phyloP scores from a whole-genome alignment of 805 yeast genomes.

The Starmerella roubikii region DNA sequence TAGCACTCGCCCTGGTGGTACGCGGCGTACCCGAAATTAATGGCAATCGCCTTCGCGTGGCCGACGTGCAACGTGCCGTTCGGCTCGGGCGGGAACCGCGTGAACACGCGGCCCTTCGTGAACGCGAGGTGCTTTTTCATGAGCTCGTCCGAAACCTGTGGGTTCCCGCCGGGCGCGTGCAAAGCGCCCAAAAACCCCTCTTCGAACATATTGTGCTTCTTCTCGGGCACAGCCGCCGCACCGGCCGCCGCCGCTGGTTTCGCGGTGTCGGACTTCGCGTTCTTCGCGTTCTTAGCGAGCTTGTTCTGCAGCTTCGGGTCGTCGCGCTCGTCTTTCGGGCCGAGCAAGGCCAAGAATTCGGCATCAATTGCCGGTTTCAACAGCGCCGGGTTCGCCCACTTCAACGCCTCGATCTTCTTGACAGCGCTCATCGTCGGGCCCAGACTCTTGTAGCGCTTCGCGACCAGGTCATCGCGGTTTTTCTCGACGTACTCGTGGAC shows the following conservation, averaged over 20 bases:
- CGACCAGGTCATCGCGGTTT: slow-evolving; percentile 45
- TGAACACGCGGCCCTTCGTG: slow-evolving; percentile 71
- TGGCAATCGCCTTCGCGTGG: slow-evolving; percentile 95
- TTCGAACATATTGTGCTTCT: slow-evolving; percentile 47
- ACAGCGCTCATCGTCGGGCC: slow-evolving; percentile 67
- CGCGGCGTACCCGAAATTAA: slow-evolving; percentile 93
- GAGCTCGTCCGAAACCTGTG: slow-evolving; percentile 76
- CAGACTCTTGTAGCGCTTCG: slow-evolving; percentile 67
- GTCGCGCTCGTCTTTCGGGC: slow-evolving; percentile 96
- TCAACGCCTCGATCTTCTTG: slow-evolving; percentile 58
- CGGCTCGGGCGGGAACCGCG: slow-evolving; percentile 98
- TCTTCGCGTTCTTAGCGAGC: slow-evolving; percentile 19
- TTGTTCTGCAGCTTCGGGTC: slow-evolving; percentile 28
- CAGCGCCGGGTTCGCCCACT: slow-evolving; percentile 82
- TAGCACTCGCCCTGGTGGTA: slow-evolving; percentile 77
- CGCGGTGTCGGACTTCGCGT: slow-evolving; percentile 3
- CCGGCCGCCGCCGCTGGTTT: slow-evolving; percentile 29
- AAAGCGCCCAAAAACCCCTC: slow-evolving; percentile 94
- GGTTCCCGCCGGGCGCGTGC: slow-evolving; percentile 91
- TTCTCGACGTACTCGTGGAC: slow-evolving; percentile 48
- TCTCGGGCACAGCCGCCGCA: slow-evolving; percentile 2
- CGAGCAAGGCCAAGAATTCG: slow-evolving; percentile 55
- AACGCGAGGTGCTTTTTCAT: slow-evolving; percentile 66
- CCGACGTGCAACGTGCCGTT: slow-evolving; percentile 96
- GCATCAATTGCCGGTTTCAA: slow-evolving; percentile 82